Base-by-base conservation (phyloP, 1,139 yeast genomes). In the Blastobotrys aristatus region DNA sequence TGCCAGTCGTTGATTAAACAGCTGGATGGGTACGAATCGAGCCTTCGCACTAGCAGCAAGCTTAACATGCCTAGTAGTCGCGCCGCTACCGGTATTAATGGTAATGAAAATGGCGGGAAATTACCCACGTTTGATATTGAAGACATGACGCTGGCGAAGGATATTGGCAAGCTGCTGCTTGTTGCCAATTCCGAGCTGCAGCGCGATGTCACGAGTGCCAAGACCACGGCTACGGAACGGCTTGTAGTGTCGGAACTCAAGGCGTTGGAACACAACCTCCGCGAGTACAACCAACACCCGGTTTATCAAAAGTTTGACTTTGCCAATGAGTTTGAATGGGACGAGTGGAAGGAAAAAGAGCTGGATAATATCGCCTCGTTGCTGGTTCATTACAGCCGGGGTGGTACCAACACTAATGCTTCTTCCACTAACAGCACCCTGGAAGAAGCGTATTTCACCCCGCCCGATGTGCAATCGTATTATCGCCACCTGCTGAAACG, bases 341-440 rank as follows among this genome's bases (percentile, higher is more conserved):
- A 65, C n/a, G 57, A 56, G 1, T 83, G 89, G 87, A 80, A 80
- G 57, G 57, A 60, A 3, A 56, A 71, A 24, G 83, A 80, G 57
- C 53, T 65, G 1, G 59, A 56, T 1, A 66, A 64, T 2, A 66
- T 80, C 43, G 68, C 70, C 1, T 62, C 59, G 21, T 61, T 77
- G 24, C 59, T 69, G 16, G 47, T 51, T 11, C 49, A 48, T n/a
- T 57, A 47, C 22, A 18, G n/a, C 16, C 17, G 33, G 7, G n/a
- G 21, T 22, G 34, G 21, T 44, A 45, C 22, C 47, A 18, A 5
- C 7, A 6, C 37, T 10, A 5, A 24, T 47, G 32, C 17, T 32
- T 22, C 5, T 7, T 21, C 22, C 45, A 16, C 38, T 48, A 18
- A 34, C 49, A 7, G 24, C 43, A 7, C 40, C 31, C 2, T 29